Base-by-base conservation (phyloP, 2,329 filamentous ascomycete genomes). In the Eutypella sp. region DNA sequence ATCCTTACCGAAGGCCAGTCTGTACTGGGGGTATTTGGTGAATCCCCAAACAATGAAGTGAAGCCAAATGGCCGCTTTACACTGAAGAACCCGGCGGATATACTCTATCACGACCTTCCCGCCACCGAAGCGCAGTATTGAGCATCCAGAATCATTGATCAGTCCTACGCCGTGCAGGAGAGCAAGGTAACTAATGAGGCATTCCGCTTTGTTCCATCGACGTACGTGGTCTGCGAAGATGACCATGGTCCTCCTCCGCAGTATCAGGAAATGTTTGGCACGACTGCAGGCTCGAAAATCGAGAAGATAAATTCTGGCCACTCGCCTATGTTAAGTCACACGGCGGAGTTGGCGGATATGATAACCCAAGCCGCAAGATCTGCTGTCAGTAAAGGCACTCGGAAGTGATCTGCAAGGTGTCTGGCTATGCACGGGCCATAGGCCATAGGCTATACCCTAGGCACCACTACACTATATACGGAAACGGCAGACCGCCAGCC, bases 1-100 rank as follows among this genome's bases (percentile, higher is more conserved):
- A n/a, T 58, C 8, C 42, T 59, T 5, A 15, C 41, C 7, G 34
- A 42, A 18, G 55, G 55, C 11, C 48, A 57, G 25, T 55, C 56
- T 2, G 42, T 59, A 11, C 20, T 53, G 18, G 31, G 11, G 0
- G 40, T 34, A 7, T 41, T 49, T 15, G 40, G 44, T 16, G 44
- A 43, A 2, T 36, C 43, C 13, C 40, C 47, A 19, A 41, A 44
- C 19, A 27, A 46, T 18, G 44, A 41, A 18, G 22, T 38, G 18
- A 16, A 19, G 34, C 34, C 34, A 7, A 19, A 18, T 19, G 19
- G 34, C 15, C 34, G 34, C 16, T 38, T 38, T 5, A 16, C 18
- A 6, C 19, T 38, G 18, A 38, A 38, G 7, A 38, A 38, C 34
- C 34, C 34, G 11, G 19, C 34, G 15, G 18, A 38, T 8, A 38